Evolutionary conservation across 495 filamentous ascomycete species (phyloP).

Genomic region (Talaromyces nanjingensis): DNA sequence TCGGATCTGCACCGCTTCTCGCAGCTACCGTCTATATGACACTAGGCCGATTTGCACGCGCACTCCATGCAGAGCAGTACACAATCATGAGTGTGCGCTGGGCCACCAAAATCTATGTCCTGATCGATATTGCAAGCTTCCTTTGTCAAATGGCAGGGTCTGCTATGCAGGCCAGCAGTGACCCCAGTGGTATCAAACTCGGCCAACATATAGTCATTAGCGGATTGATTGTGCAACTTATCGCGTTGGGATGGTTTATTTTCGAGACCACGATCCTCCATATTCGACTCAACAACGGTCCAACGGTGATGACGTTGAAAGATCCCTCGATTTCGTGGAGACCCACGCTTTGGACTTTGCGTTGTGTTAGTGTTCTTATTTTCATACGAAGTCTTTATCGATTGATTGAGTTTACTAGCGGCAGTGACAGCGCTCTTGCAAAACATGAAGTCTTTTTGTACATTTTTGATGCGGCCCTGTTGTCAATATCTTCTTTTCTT

Average conservation of each 20-base stretch:
- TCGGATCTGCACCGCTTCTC: conserved; percentile 39
- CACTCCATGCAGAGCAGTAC: conserved; percentile 38
- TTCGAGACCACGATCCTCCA: conserved; percentile 22
- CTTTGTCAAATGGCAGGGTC: conserved; percentile 29
- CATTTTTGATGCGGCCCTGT: conserved; percentile 30
- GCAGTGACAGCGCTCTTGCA: conserved; percentile 15
- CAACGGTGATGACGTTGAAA: conserved; percentile 12
- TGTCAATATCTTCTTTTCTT: conserved; percentile 21
- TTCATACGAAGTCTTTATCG: conserved; percentile 35
- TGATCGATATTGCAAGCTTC: conserved; percentile 31
- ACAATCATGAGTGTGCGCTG: conserved; percentile 21
- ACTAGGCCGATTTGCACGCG: conserved; percentile 44
- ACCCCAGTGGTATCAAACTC: conserved; percentile 22
- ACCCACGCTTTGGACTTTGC: conserved; percentile 31
- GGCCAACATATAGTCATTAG: conserved; percentile 26
- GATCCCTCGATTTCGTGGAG: conserved; percentile 18
- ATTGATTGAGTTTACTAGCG: conserved; percentile 33
- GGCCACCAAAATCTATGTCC: conserved; percentile 29
- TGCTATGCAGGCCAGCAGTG: conserved; percentile 36
- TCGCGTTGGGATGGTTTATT: conserved; percentile 26
- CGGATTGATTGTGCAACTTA: conserved; percentile 26
- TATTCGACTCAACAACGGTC: conserved; percentile 8
- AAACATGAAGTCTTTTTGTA: conserved; percentile 32
- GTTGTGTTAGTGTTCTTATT: conserved; percentile 28
- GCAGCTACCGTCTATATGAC: conserved; percentile 56